Evolutionary conservation across 768 basidiomycete species (phyloP).

Genomic region (Pleurotus eryngii): DNA sequence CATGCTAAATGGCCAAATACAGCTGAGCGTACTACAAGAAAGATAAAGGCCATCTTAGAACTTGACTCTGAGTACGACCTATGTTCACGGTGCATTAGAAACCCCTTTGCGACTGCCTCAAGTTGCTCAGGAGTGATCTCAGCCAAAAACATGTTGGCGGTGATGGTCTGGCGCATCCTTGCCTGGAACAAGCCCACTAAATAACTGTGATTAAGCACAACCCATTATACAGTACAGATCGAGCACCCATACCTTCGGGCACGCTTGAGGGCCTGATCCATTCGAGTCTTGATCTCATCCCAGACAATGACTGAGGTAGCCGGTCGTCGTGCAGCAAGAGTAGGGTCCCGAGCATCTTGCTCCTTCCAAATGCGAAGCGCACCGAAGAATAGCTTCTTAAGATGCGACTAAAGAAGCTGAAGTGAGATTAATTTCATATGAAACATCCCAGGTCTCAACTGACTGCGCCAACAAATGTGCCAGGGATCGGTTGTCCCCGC

Average conservation of each 20-base stretch:
- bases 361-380: slow-evolving; percentile 25
- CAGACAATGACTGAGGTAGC: slow-evolving; percentile 21
- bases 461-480: slow-evolving; percentile 27
- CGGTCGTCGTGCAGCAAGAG: slow-evolving; percentile 12
- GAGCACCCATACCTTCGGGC: slow-evolving; percentile 13
- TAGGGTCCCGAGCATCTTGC: slow-evolving; percentile 22
- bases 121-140: slow-evolving; percentile 23
- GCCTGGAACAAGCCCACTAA: slow-evolving; percentile 12
- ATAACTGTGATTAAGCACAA: no score
- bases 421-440: neutral
- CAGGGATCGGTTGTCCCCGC: slow-evolving; percentile 19
- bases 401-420: slow-evolving; percentile 20
- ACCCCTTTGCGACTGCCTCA: slow-evolving; percentile 17
- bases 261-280: slow-evolving; percentile 22
- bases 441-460: neutral
- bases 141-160: slow-evolving; percentile 28
- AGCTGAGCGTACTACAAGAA: slow-evolving; percentile 14
- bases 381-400: slow-evolving; percentile 28
- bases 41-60: neutral
- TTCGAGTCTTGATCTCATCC: slow-evolving; percentile 22
- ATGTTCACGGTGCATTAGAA: slow-evolving; percentile 26
- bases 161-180: slow-evolving; percentile 29
- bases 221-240: neutral
- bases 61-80: slow-evolving; percentile 6
- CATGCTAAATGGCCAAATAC: slow-evolving; percentile 27